These are phyloP conservation scores for Solanum aculeatissimum DNA, from an alignment of 305 asterid species.

Conservation along the genomic window DNA sequence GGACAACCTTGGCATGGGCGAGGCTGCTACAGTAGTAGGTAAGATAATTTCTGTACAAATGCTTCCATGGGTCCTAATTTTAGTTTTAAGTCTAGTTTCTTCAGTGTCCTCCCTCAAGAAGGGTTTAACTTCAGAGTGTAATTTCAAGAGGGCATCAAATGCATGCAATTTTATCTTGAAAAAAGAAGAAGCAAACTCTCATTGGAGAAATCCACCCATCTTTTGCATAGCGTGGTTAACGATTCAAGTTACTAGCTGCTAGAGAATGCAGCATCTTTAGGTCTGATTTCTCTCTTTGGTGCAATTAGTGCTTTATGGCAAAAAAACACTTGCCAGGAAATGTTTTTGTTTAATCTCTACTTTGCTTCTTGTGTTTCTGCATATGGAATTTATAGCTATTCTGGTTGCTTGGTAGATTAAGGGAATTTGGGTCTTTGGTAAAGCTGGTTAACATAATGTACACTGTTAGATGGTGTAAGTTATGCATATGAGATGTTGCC, in stretches of 20 bases:
- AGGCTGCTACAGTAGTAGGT: constrained; percentile 74
- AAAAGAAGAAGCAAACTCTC: neutral
- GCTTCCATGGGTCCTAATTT: neutral
- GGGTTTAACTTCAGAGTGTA: neutral
- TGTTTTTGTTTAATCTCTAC: neutral
- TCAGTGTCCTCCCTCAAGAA: neutral
- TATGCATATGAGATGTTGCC: neutral
- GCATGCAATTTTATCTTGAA: neutral
- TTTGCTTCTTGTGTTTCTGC: neutral
- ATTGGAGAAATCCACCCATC: neutral
- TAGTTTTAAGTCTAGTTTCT: neutral
- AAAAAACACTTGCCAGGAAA: neutral
- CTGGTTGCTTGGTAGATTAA: neutral
- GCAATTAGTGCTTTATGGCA: neutral
- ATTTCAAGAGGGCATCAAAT: neutral
- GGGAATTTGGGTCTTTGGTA: neutral
- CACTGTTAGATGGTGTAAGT: neutral
- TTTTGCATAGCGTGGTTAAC: neutral
- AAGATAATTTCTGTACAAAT: neutral
- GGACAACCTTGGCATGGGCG: constrained; percentile 66
- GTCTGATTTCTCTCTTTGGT: neutral
- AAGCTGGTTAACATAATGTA: neutral
- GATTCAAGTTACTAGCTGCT: neutral
- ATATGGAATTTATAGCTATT: neutral
- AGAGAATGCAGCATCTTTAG: neutral